A percentile compares a stretch with the other conserved stretches of the same genome.
phyloP scores from a whole-genome alignment of 2,329 filamentous ascomycete species.

The Diplodia corticola region DNA sequence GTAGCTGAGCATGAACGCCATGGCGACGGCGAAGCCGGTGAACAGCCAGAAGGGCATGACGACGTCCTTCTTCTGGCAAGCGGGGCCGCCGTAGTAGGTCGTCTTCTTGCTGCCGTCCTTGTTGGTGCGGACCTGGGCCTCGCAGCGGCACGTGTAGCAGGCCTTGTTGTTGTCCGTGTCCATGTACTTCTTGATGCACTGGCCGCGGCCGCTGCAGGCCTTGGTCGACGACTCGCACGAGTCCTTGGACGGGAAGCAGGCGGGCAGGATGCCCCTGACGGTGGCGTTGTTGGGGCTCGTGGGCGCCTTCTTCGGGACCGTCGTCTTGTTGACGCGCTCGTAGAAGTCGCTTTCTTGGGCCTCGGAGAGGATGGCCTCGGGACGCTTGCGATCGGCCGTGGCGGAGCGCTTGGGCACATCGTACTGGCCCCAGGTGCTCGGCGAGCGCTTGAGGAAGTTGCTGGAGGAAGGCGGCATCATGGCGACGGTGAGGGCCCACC shows the following conservation, averaged over 20 bases:
- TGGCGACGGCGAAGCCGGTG: constrained; percentile 68
- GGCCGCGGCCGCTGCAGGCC: constrained; percentile 80
- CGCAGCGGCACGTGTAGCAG: constrained; percentile 82
- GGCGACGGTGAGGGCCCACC: constrained; percentile 37
- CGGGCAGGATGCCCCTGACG: constrained; percentile 58
- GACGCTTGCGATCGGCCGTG: background rate
- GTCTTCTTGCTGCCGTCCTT: constrained; percentile 58
- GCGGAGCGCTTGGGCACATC: constrained; percentile 21
- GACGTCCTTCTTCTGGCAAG: constrained; percentile 89
- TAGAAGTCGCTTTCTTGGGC: constrained; percentile 4
- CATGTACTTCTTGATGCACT: constrained; percentile 68
- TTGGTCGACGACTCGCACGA: constrained; percentile 70
- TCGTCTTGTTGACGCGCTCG: constrained; percentile 30
- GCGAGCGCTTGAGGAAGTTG: constrained; percentile 34
- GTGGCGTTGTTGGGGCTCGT: constrained; percentile 28
- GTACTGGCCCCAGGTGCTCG: constrained; percentile 40
- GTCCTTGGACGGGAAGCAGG: constrained; percentile 72
- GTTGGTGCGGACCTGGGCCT: constrained; percentile 55
- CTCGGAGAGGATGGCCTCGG: constrained; percentile 20
- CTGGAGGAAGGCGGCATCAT: constrained; percentile 38
- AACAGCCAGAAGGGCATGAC: constrained; percentile 89
- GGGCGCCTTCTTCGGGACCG: constrained; percentile 29
- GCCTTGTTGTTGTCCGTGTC: constrained; percentile 46
- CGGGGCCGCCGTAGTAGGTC: constrained; percentile 77
- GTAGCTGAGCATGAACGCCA: constrained; percentile 68